Evolutionary conservation across 2,329 filamentous ascomycete species (phyloP).

Genomic region (Hypoxylon sp.): DNA sequence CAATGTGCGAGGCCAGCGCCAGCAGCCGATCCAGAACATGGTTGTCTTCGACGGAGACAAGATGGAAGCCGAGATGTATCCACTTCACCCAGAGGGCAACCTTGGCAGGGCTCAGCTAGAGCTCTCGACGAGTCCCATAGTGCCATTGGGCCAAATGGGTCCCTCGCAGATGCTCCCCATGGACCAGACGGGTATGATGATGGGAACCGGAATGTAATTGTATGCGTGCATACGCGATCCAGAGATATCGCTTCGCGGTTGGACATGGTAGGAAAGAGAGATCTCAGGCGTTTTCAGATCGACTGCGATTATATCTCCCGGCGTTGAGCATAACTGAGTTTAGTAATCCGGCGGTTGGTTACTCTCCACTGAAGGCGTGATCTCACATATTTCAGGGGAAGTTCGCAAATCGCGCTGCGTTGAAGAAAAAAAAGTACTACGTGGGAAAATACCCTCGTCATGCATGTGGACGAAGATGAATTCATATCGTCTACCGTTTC

Average conservation of each 20-base stretch:
- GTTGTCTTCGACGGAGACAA: constrained; percentile 90
- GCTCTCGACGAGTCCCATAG: constrained; percentile 39
- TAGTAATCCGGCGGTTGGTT: constrained; percentile 5
- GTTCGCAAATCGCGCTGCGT: neutral
- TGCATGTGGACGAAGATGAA: constrained; percentile 11
- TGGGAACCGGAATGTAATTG: constrained; percentile 31
- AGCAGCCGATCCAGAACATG: constrained; percentile 97
- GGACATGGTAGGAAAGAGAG: constrained; percentile 13
- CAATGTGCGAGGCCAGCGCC: constrained; percentile 89
- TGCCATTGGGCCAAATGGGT: constrained; percentile 44
- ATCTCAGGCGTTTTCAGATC: constrained; percentile 7
- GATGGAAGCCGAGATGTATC: constrained; percentile 83
- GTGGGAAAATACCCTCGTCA: constrained; percentile 15
- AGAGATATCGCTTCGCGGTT: neutral
- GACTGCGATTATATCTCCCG: constrained; percentile 2
- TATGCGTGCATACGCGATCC: neutral
- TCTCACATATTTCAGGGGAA: constrained; percentile 4
- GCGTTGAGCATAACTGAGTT: constrained; percentile 23
- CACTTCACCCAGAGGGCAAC: constrained; percentile 78
- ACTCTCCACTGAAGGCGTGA: neutral
- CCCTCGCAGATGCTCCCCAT: constrained; percentile 47
- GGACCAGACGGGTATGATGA: constrained; percentile 37
- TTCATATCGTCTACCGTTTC: neutral
- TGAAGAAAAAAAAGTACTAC: constrained; percentile 14
- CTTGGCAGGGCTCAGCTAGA: constrained; percentile 66